Evolutionary conservation across 345 rosid genomes (phyloP).

Genomic region (Rubroshorea leprosula): DNA sequence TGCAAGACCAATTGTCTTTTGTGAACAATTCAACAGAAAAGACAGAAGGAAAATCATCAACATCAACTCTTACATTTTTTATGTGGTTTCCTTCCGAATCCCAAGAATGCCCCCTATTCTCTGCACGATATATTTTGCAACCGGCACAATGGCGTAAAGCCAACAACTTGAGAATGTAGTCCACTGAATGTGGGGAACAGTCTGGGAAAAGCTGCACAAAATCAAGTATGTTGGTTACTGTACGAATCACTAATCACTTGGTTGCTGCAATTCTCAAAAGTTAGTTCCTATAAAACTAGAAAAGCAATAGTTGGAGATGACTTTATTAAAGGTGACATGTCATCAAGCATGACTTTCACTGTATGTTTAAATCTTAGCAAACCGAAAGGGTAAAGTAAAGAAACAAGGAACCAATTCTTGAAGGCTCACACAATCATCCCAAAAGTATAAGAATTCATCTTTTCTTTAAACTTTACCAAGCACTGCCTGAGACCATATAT

Average conservation of each 20-base stretch:
- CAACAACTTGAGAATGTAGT: conserved; percentile 73
- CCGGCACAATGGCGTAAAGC: conserved; percentile 78
- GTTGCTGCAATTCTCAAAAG: neutral
- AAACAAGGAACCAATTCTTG: no score
- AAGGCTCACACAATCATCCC: no score
- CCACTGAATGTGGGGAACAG: conserved; percentile 81
- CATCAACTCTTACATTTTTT: conserved; percentile 38
- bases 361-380: no score
- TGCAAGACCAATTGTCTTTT: no score
- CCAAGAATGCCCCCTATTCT: conserved; percentile 70
- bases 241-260: neutral
- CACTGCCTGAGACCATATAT: no score
- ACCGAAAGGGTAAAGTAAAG: no score
- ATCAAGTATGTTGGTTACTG: neutral
- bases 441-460: no score
- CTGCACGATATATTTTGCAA: conserved; percentile 84
- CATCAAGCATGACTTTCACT: no score
- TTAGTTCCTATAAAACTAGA: no score
- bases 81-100: conserved; percentile 80
- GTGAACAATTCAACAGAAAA: neutral
- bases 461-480: no score
- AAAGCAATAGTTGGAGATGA: no score
- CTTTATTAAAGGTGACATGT: no score
- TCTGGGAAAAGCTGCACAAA: conserved; percentile 80
- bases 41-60: neutral